Base-by-base conservation (phyloP, 179 eudicot genomes). In the Silene vulgaris region DNA sequence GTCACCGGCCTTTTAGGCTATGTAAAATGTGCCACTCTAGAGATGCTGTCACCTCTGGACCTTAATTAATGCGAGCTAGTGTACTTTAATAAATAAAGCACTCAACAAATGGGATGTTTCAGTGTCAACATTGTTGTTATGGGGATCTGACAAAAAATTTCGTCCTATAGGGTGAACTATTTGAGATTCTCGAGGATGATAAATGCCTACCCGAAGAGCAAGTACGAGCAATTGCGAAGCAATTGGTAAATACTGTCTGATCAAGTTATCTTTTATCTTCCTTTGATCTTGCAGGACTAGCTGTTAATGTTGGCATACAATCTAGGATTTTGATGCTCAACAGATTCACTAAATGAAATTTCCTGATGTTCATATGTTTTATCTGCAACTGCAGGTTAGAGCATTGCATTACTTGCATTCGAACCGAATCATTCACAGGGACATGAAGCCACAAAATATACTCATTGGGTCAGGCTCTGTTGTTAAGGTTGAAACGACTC, bases 371-470 rank as follows among this genome's bases (percentile, higher is more conserved):
- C 37, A 52, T 35, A 17, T 50, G 11, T 26, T 30, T 77, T 73
- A 4, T 26, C 48, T 6, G 54, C 40, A 72, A 76, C 13, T 82
- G 57, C 90, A 96, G 99, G 99, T 93, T 69, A 87, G 81, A 77
- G 99, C 99, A 62, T 77, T 96, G 84, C 91, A 96, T 82, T 96
- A 96, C 85, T 83, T 96, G 82, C 99, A 96, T 75, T 93, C 99
- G 56, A 91, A 96, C 84, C 88, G 99, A 72, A 91, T 96, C 26
- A 96, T 96, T 77, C 99, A 96, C 70, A 91, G 99, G 73, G 99
- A 96, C 83, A 93, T 96, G 99, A 96, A 96, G 86, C 99, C 99
- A 56, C 99, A 93, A 72, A 96, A 96, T 74, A 96, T 96, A 70
- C 97, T 96, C 76, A 96, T 96, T 80, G 92, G 98, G 68, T 89